Evolutionary conservation across 1,284 basidiomycete species (phyloP).

Genomic region (Vanrija pseudolonga): DNA sequence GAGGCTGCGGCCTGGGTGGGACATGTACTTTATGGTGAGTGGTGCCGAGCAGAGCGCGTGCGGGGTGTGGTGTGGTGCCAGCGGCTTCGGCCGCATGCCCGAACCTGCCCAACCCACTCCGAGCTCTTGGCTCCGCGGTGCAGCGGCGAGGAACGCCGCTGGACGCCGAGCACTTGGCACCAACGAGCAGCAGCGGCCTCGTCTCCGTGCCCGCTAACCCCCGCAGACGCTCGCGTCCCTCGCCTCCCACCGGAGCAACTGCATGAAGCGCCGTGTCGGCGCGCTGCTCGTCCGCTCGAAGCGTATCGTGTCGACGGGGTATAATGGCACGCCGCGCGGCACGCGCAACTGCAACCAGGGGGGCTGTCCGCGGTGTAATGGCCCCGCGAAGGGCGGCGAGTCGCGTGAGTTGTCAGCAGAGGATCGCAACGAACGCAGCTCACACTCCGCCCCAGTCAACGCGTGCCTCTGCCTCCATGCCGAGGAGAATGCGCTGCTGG

Average conservation of each 20-base stretch:
- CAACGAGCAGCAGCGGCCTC: no score
- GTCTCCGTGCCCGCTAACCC: not conserved
- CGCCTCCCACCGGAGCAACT: constrained; percentile 84
- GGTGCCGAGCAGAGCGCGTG: not conserved
- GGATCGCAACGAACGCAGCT: no score
- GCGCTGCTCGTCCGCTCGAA: constrained; percentile 79
- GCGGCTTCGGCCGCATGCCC: no score
- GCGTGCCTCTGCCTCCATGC: constrained; percentile 96
- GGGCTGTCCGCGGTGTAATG: constrained; percentile 78
- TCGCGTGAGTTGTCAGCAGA: constrained; percentile 43
- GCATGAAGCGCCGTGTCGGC: constrained; percentile 96
- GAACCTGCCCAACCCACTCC: no score
- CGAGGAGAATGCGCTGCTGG: constrained; percentile 94
- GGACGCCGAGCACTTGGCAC: no score
- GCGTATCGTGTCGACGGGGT: constrained; percentile 91
- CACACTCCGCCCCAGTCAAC: constrained; percentile 49
- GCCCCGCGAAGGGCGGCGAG: constrained; percentile 54
- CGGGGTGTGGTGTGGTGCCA: no score
- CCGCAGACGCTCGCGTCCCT: constrained; percentile 74
- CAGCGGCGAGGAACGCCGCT: no score
- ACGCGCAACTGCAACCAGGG: constrained; percentile 82
- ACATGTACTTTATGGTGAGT: constrained; percentile 88
- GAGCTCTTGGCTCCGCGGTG: no score
- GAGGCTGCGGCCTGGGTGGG: constrained; percentile 81
- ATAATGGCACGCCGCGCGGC: constrained; percentile 94